Conservation (phyloP, 163 green algal genomes). For the Botryococcus braunii region DNA sequence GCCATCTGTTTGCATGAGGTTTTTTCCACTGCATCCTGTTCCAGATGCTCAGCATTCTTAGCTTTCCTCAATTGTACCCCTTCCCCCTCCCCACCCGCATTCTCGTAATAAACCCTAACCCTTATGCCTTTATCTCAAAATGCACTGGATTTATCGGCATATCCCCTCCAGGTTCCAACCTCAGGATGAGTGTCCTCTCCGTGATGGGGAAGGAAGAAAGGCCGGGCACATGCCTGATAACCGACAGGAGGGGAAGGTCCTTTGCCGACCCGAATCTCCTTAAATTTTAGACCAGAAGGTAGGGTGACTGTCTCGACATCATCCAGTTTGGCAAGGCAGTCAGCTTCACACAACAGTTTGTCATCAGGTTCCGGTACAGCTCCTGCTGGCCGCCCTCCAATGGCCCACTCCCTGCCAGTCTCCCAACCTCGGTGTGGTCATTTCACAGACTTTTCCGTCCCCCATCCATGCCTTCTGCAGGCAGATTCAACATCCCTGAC, state of each 20-base stretch:
- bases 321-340: conserved; percentile 42
- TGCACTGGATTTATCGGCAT: background rate
- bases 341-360: conserved; percentile 48
- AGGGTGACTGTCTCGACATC: conserved; percentile 37
- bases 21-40: too few relatives aligned
- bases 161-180: background rate
- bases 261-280: conserved; percentile 72
- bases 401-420: too few relatives aligned
- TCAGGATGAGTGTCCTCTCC: background rate
- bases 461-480: too few relatives aligned
- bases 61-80: background rate
- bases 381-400: background rate
- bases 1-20: too few relatives aligned
- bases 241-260: conserved; percentile 65
- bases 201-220: background rate
- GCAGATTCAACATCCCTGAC: too few relatives aligned
- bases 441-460: too few relatives aligned
- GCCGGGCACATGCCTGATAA: conserved; percentile 57
- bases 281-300: conserved; percentile 79
- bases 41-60: background rate
- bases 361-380: background rate
- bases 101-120: background rate
- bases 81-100: background rate
- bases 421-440: too few relatives aligned
- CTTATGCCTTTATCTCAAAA: background rate